A percentile compares a stretch with the other conserved stretches of the same genome.
Evolutionary conservation across 768 basidiomycete genomes (phyloP).

Genomic region (Rickenella mellea): DNA sequence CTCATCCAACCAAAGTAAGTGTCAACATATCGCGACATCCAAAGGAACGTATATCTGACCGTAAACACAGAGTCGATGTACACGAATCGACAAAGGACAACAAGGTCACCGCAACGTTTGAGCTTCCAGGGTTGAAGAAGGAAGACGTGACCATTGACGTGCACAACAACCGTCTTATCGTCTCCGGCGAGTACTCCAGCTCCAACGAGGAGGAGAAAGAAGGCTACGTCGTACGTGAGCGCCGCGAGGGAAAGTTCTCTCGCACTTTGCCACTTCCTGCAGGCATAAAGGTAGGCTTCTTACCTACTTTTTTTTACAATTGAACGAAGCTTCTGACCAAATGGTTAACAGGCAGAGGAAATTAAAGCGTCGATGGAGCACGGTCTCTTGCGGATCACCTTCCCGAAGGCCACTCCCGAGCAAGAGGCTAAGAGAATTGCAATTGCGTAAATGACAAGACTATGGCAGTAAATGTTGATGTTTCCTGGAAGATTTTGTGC

Average conservation of each 20-base stretch:
- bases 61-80: conserved; percentile 46
- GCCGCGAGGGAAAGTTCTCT: conserved; percentile 21
- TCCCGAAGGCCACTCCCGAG: conserved; percentile 36
- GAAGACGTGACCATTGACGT: conserved; percentile 45
- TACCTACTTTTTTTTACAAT: too few species aligned
- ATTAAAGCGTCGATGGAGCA: conserved; percentile 41
- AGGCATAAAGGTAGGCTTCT: neutral
- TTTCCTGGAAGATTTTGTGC: too few species aligned
- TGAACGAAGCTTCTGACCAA: too few species aligned
- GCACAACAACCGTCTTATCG: conserved; percentile 35
- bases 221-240: conserved; percentile 25
- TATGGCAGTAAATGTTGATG: too few species aligned
- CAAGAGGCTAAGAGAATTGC: conserved; percentile 27
- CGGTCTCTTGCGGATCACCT: conserved; percentile 40
- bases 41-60: too few species aligned
- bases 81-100: conserved; percentile 39
- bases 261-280: neutral
- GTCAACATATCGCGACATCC: too few species aligned
- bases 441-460: conserved; percentile 25
- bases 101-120: conserved; percentile 44
- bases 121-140: conserved; percentile 45
- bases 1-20: too few species aligned
- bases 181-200: conserved; percentile 38
- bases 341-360: conserved; percentile 26
- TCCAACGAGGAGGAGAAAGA: conserved; percentile 23